Evolutionary conservation across 2,329 filamentous ascomycete genomes (phyloP).

Genomic region (Mycosphaerelloides madeirae): DNA sequence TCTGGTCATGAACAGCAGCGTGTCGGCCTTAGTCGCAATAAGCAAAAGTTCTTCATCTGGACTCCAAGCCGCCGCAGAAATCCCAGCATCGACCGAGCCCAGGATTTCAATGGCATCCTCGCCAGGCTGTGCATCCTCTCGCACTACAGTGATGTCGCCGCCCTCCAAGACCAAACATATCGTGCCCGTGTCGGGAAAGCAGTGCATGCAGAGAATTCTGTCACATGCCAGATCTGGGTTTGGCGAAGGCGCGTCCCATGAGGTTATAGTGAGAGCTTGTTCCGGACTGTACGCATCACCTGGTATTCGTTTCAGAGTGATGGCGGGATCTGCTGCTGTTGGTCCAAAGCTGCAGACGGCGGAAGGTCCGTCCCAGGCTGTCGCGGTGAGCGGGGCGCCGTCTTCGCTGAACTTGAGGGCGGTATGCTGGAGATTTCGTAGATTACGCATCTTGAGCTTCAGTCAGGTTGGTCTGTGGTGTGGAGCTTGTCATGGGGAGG

Average conservation of each 20-base stretch:
- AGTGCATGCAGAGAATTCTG: slow-evolving; percentile 71
- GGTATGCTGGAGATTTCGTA: slow-evolving; percentile 70
- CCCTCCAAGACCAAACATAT: slow-evolving; percentile 81
- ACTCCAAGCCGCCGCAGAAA: slow-evolving; percentile 85
- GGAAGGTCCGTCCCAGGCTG: slow-evolving; percentile 81
- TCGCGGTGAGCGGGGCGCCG: slow-evolving; percentile 63
- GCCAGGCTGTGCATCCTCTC: slow-evolving; percentile 61
- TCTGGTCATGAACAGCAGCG: slow-evolving; percentile 86
- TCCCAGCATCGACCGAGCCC: slow-evolving; percentile 87
- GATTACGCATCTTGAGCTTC: slow-evolving; percentile 67
- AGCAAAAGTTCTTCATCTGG: slow-evolving; percentile 89
- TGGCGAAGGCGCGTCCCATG: slow-evolving; percentile 84
- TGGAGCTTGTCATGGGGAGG: background rate
- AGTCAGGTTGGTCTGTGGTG: background rate
- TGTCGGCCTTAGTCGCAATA: slow-evolving; percentile 73
- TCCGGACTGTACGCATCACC: slow-evolving; percentile 39
- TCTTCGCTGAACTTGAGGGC: slow-evolving; percentile 55
- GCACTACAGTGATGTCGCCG: slow-evolving; percentile 83
- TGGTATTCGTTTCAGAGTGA: slow-evolving; percentile 63
- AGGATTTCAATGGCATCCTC: slow-evolving; percentile 87
- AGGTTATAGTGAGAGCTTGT: slow-evolving; percentile 57
- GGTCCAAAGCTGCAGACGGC: slow-evolving; percentile 83
- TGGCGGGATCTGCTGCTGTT: slow-evolving; percentile 58
- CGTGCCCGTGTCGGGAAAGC: slow-evolving; percentile 74
- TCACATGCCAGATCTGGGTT: slow-evolving; percentile 71